Percentiles rank a stretch among this genome's conserved stretches.
Conservation (phyloP, 2,329 filamentous ascomycete genomes). For the Teratosphaeria viscida region DNA sequence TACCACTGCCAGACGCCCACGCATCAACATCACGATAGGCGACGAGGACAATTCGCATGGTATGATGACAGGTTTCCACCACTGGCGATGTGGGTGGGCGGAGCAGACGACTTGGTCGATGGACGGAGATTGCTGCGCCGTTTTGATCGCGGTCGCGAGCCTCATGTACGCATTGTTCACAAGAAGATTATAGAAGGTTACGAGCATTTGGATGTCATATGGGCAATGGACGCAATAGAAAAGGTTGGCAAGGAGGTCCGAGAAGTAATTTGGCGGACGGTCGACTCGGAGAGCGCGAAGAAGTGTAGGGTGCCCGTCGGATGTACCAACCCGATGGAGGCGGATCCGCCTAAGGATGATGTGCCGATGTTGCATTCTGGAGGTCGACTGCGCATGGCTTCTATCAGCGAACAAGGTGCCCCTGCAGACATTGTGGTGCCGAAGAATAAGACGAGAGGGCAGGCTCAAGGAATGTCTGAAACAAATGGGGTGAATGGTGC, state of each 20-base stretch:
- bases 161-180: slow-evolving; percentile 70
- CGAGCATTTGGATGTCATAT: slow-evolving; percentile 89
- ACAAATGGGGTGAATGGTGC: neutral
- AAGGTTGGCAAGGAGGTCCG: slow-evolving; percentile 72
- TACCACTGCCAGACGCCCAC: slow-evolving; percentile 21
- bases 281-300: slow-evolving; percentile 43
- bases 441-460: neutral
- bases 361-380: slow-evolving; percentile 19
- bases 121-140: slow-evolving; percentile 62
- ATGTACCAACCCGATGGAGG: slow-evolving; percentile 41
- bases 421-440: neutral
- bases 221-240: slow-evolving; percentile 81
- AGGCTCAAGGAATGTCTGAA: neutral
- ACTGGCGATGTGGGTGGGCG: slow-evolving; percentile 80
- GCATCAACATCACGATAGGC: slow-evolving; percentile 20
- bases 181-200: slow-evolving; percentile 75
- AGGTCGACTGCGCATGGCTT: slow-evolving; percentile 20
- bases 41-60: slow-evolving; percentile 52
- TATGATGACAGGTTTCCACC: slow-evolving; percentile 71
- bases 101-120: slow-evolving; percentile 75
- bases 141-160: slow-evolving; percentile 68
- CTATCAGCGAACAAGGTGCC: slow-evolving; percentile 13
- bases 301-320: slow-evolving; percentile 54
- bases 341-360: slow-evolving; percentile 12
- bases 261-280: slow-evolving; percentile 75